Evolutionary conservation across 2,329 filamentous ascomycete genomes (phyloP).

Genomic region (Aspergillus ruber): DNA sequence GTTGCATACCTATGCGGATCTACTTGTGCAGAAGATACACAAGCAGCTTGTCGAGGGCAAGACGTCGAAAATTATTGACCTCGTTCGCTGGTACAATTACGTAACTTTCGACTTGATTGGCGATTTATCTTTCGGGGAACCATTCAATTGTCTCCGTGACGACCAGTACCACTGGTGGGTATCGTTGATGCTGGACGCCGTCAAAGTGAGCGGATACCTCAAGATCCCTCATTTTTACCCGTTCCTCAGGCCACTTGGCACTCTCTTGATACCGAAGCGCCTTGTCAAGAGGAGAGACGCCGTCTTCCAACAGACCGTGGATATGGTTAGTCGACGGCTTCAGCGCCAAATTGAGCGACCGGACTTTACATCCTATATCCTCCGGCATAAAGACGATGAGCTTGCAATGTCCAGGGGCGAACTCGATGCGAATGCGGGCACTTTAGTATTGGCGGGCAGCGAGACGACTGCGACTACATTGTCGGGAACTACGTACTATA

Average conservation of each 20-base stretch:
- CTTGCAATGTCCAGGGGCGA: conserved; percentile 12
- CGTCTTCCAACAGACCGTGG: conserved; percentile 13
- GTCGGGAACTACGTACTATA: conserved; percentile 13
- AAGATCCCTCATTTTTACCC: conserved; percentile 16
- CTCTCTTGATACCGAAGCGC: conserved; percentile 12
- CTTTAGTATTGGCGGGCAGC: conserved; percentile 19
- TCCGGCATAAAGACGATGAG: conserved; percentile 13
- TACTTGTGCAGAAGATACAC: conserved; percentile 17
- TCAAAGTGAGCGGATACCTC: conserved; percentile 17
- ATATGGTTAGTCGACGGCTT: conserved; percentile 16
- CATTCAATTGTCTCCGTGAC: conserved; percentile 24
- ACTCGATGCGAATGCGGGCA: conserved; percentile 17
- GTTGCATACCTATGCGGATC: conserved; percentile 24
- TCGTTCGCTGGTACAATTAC: conserved; percentile 19
- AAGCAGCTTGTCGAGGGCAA: conserved; percentile 1
- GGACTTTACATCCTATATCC: conserved; percentile 20
- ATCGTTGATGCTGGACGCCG: conserved; percentile 17
- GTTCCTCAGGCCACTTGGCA: conserved; percentile 8
- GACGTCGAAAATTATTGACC: conserved; percentile 7
- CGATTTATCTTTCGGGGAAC: conserved; percentile 27
- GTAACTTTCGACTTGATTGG: conserved; percentile 31
- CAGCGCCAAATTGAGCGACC: conserved; percentile 9
- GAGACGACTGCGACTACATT: conserved; percentile 16
- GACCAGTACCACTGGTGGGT: conserved; percentile 26
- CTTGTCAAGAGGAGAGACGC: conserved; percentile 10